Evolutionary conservation across 2,329 filamentous ascomycete genomes (phyloP), one percentile per base, ranked within the genome.

Genomic region (Penicillium hordei): DNA sequence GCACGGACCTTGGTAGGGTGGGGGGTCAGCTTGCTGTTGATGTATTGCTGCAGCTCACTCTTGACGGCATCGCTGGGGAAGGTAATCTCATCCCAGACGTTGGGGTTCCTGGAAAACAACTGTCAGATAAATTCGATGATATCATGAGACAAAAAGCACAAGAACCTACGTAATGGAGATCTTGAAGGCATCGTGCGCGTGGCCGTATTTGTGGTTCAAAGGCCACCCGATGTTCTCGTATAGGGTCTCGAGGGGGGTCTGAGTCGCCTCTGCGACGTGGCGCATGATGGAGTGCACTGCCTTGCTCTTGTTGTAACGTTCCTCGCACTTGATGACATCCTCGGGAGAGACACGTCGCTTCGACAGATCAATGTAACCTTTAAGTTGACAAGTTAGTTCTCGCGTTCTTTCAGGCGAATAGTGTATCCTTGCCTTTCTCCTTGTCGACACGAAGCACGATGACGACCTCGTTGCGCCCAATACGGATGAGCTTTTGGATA

Each of bases 301-400:
- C 83, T 99, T 99, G 82, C 91, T 91, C 88, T 99, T 99, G 86
- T 99, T 99, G 85, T 97, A 99, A 69, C 94, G 87, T 82, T 99
- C 94, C 76, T 99, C 94, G 76, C 95, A 99, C 82, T 97, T 97
- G 69, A 96, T 84, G 64, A 97, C 94, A 81, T 99, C 94, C 77
- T 99, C 94, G 44, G 94, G 90, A 43, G 93, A 97, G 59, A 99
- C 94, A 81, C 94, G 89, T 74, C 94, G 93, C 84, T 99, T 99
- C 62, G 92, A 96, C 75, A 99, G 82, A 88, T 99, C 94, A 72
- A 99, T 99, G 76, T 99, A 99, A 63, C 92, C 88, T 88, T 60
- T 42, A 63, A 15, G 56, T 45, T 49, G 40, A 43, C 43, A 39
- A 60, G 66, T 70, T 57, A 70, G 68, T 57, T 27, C 25, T 27